A percentile compares a stretch with the other conserved stretches of the same genome.
Conservation (phyloP, 2,329 filamentous ascomycete genomes). For the Aspergillus hortae region DNA sequence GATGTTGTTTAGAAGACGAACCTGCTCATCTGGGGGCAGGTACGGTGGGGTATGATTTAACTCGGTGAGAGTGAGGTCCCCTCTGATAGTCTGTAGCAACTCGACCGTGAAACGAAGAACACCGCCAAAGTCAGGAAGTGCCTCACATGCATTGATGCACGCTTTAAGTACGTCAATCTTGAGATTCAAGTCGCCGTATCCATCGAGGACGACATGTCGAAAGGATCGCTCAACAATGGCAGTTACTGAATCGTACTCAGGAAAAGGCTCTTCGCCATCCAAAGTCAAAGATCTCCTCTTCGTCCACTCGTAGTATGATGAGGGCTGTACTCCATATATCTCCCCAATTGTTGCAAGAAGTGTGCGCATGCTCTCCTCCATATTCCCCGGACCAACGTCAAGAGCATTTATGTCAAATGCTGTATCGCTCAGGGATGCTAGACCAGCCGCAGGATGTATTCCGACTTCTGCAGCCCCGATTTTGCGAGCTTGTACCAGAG, state of each 20-base stretch:
- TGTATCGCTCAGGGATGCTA: slow-evolving; percentile 65
- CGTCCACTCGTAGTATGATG: slow-evolving; percentile 32
- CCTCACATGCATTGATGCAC: slow-evolving; percentile 93
- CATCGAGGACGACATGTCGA: slow-evolving; percentile 42
- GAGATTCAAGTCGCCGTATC: slow-evolving; percentile 72
- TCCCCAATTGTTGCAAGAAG: slow-evolving; percentile 37
- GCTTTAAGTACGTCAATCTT: slow-evolving; percentile 84
- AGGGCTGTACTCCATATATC: slow-evolving; percentile 39
- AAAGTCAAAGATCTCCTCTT: slow-evolving; percentile 22
- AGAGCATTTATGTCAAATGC: slow-evolving; percentile 43
- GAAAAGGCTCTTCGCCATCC: slow-evolving; percentile 12
- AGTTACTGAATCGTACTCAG: slow-evolving; percentile 33
- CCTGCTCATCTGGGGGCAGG: slow-evolving; percentile 77
- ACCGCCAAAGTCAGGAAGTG: slow-evolving; percentile 83
- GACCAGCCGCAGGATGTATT: slow-evolving; percentile 85
- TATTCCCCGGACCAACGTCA: slow-evolving; percentile 39
- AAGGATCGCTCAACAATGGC: slow-evolving; percentile 45
- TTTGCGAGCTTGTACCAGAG: slow-evolving; percentile 85
- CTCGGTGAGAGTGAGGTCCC: slow-evolving; percentile 70
- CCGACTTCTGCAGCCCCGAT: slow-evolving; percentile 93
- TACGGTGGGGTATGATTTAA: slow-evolving; percentile 67
- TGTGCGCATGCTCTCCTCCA: slow-evolving; percentile 39
- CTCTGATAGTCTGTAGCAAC: slow-evolving; percentile 70
- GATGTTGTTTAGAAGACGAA: slow-evolving; percentile 79
- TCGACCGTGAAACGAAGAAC: slow-evolving; percentile 86